Percentiles rank a stretch among this genome's conserved stretches.
These are phyloP conservation scores for Neoboletus magnificus DNA, from an alignment of 768 basidiomycete species.

Conservation along the genomic window DNA sequence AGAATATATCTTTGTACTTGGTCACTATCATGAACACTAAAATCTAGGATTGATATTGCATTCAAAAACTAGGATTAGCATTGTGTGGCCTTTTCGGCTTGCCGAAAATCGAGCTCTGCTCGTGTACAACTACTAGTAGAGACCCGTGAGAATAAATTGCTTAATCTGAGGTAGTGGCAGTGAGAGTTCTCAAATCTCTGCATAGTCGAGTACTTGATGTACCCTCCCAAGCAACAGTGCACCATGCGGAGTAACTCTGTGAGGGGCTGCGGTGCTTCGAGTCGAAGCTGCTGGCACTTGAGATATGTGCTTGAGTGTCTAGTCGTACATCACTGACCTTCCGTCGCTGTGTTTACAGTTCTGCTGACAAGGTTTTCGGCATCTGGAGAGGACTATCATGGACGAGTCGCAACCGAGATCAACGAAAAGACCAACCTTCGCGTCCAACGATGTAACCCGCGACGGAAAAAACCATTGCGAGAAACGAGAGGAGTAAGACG, in stretches of 20 bases:
- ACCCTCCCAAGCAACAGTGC: conserved; percentile 5
- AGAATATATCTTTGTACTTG: too few relatives aligned
- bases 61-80: too few relatives aligned
- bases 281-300: background rate
- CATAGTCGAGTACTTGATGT: conserved; percentile 9
- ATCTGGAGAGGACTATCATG: background rate
- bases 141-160: too few relatives aligned
- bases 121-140: too few relatives aligned
- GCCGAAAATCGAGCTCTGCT: too few relatives aligned
- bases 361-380: background rate
- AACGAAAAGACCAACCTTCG: conserved; percentile 5
- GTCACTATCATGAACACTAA: too few relatives aligned
- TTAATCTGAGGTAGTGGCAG: too few relatives aligned
- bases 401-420: background rate
- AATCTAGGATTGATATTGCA: too few relatives aligned
- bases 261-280: background rate
- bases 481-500: conserved; percentile 8
- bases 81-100: too few relatives aligned
- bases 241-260: background rate
- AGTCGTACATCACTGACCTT: conserved; percentile 3
- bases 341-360: background rate
- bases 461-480: conserved; percentile 7
- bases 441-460: conserved; percentile 1
- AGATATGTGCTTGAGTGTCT: background rate
- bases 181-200: too few relatives aligned